Evolutionary conservation across 768 basidiomycete genomes (phyloP), one percentile per base, ranked within the genome.

Genomic region (Boletellus emodensis): DNA sequence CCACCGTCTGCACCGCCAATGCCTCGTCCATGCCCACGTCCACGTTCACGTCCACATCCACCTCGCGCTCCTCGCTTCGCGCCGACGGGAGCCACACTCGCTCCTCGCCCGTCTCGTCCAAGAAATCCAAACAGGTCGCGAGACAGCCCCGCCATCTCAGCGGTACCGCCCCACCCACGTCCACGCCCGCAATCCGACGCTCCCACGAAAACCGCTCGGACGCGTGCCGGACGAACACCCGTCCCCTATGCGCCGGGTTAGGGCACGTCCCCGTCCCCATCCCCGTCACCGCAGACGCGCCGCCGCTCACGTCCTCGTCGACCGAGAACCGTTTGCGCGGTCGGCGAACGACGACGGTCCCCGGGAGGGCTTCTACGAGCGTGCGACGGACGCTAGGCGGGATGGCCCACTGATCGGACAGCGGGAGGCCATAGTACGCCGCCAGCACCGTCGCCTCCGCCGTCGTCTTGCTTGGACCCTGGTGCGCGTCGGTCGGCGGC

Each of bases 191-290:
- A 24, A 86, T 67, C 12, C 51, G 66, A 7, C 61, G 68, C 59
- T 83, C 83, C 87, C 87, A 90, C 3, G 82, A 80, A 52, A 73
- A 78, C 49, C 84, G 71, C 65, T 84, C 80, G 59, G 85, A 85
- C 4, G 75, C 77, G 40, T 77, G 82, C 20, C 57, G 66, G 6
- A 84, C 73, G 48, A 85, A 87, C 12, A 81, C 62, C 0, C 62
- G 55, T 0, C 57, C 60, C 17, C 30, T 37, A 15, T 61, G 65
- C 15, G 52, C 55, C 43, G 74, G 81, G 46, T 44, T 65, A 20
- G 81, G 75, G 52, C 82, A 83, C 6, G 72, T 70, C 52, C 83
- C 80, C 37, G 69, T 55, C 4, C 78, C 77, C 15, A 73, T 61
- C 11, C 51, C 47, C 14, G 43, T 40, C 3, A 34, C 49, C 10